phyloP scores from a whole-genome alignment of 345 rosid genomes.

The Lepidium aucheri region DNA sequence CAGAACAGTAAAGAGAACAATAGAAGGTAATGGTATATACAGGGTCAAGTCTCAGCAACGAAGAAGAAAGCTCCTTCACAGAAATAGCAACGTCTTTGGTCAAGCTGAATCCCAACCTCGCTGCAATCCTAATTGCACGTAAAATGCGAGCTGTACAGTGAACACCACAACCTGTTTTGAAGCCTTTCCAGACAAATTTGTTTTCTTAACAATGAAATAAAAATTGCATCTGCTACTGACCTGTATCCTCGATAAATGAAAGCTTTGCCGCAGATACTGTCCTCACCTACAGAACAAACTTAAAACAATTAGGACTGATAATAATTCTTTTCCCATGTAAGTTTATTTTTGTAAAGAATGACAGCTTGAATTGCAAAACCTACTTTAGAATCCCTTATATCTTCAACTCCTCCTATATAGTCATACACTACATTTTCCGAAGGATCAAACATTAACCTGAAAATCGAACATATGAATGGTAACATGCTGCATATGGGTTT shows the following conservation, averaged over 20 bases:
- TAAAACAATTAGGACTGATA: slow-evolving; percentile 3
- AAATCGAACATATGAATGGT: background rate
- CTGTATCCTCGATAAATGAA: slow-evolving; percentile 47
- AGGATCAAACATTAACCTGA: slow-evolving; percentile 69
- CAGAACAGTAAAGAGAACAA: background rate
- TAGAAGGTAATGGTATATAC: slow-evolving; percentile 22
- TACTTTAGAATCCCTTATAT: slow-evolving; percentile 57
- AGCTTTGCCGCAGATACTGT: slow-evolving; percentile 36
- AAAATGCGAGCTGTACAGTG: slow-evolving; percentile 57
- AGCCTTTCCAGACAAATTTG: background rate
- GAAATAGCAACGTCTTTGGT: slow-evolving; percentile 56
- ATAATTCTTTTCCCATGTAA: slow-evolving; percentile 2
- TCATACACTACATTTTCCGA: slow-evolving; percentile 55
- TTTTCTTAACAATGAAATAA: background rate
- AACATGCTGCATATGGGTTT: background rate
- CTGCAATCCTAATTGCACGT: slow-evolving; percentile 67
- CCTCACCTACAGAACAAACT: slow-evolving; percentile 31
- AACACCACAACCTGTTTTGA: slow-evolving; percentile 12
- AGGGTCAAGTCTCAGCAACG: slow-evolving; percentile 51
- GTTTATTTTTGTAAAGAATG: slow-evolving; percentile 5
- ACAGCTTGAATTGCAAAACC: slow-evolving; percentile 27
- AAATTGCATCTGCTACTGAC: slow-evolving; percentile 27
- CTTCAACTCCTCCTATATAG: slow-evolving; percentile 66
- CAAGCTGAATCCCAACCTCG: slow-evolving; percentile 59
- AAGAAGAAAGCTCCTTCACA: slow-evolving; percentile 42